phyloP scores from a whole-genome alignment of 208 protist species.

The Trypanosoma conorhini region DNA sequence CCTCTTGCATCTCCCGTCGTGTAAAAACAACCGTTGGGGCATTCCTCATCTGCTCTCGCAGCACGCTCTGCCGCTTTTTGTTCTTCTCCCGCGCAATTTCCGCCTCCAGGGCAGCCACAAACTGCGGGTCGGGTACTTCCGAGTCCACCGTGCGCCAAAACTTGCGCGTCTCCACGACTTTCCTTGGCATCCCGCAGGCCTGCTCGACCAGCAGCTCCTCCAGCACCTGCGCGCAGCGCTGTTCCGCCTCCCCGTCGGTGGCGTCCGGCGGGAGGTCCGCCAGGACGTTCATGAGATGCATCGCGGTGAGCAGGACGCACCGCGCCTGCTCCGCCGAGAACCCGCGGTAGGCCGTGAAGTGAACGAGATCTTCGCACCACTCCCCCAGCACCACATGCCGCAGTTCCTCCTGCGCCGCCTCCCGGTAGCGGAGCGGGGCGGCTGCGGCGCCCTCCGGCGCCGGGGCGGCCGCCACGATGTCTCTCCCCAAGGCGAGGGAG shows the following conservation, averaged over 20 bases:
- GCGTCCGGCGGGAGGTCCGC: constrained; percentile 11
- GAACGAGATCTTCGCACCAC: constrained; percentile 74
- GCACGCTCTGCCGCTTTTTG: constrained; percentile 46
- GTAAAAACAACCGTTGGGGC: constrained; percentile 37
- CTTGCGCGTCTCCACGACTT: constrained; percentile 34
- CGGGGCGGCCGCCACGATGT: background rate
- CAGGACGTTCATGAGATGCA: constrained; percentile 51
- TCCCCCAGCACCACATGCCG: constrained; percentile 52
- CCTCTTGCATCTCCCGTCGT: constrained; percentile 24
- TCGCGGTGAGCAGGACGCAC: constrained; percentile 60
- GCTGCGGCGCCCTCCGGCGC: background rate
- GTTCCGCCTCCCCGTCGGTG: constrained; percentile 35
- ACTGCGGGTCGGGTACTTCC: constrained; percentile 51
- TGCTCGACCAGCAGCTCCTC: constrained; percentile 50
- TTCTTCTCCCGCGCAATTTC: constrained; percentile 46
- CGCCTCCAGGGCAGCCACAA: constrained; percentile 44
- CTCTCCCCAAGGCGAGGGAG: constrained; percentile 8
- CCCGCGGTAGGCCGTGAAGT: constrained; percentile 38
- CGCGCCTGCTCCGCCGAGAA: constrained; percentile 64
- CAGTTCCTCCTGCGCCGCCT: constrained; percentile 39
- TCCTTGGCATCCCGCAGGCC: constrained; percentile 40
- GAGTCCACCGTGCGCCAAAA: constrained; percentile 27
- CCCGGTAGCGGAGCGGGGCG: constrained; percentile 29
- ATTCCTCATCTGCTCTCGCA: constrained; percentile 41
- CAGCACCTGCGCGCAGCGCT: constrained; percentile 30